These are phyloP conservation scores for Xylariaceae sp. DNA, from an alignment of 2,329 filamentous ascomycete genomes.

Conservation along the genomic window DNA sequence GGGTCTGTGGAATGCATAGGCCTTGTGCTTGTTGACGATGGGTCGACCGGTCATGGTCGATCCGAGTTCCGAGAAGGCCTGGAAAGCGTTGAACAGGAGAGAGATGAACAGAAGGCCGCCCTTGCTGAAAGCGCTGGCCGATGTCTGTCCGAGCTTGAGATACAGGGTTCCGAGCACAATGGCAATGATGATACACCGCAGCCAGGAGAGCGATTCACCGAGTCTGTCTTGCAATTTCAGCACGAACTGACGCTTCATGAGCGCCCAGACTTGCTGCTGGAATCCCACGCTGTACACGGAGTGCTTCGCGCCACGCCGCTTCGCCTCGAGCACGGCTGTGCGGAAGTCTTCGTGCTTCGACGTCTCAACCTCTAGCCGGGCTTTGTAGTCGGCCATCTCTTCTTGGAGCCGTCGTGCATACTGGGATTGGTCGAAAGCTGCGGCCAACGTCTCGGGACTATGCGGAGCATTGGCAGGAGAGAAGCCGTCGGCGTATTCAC, in stretches of 20 bases:
- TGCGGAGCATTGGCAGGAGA: conserved; percentile 63
- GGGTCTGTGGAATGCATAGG: conserved; percentile 77
- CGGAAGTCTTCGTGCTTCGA: conserved; percentile 71
- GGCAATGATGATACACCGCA: conserved; percentile 62
- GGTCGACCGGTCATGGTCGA: conserved; percentile 69
- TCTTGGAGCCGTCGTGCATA: conserved; percentile 50
- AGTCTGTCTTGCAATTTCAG: conserved; percentile 85
- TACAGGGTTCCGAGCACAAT: conserved; percentile 78
- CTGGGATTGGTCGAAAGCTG: conserved; percentile 63
- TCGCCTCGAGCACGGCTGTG: conserved; percentile 68
- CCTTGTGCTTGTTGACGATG: conserved; percentile 78
- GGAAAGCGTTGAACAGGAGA: conserved; percentile 81
- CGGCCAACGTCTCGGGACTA: conserved; percentile 58
- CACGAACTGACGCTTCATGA: conserved; percentile 78
- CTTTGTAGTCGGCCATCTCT: conserved; percentile 66
- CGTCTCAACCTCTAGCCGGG: conserved; percentile 57
- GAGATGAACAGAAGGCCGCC: conserved; percentile 77
- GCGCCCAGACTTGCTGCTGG: conserved; percentile 73
- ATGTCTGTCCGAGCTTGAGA: conserved; percentile 60
- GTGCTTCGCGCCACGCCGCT: conserved; percentile 66
- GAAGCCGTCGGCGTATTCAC: conserved; percentile 65
- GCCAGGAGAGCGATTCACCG: conserved; percentile 68
- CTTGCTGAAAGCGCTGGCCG: conserved; percentile 70
- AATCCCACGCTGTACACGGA: conserved; percentile 83
- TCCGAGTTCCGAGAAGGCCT: conserved; percentile 73